Percentiles rank a stretch among this genome's conserved stretches.
phyloP scores from a whole-genome alignment of 495 filamentous ascomycete genomes.

The Aspergillus steynii region DNA sequence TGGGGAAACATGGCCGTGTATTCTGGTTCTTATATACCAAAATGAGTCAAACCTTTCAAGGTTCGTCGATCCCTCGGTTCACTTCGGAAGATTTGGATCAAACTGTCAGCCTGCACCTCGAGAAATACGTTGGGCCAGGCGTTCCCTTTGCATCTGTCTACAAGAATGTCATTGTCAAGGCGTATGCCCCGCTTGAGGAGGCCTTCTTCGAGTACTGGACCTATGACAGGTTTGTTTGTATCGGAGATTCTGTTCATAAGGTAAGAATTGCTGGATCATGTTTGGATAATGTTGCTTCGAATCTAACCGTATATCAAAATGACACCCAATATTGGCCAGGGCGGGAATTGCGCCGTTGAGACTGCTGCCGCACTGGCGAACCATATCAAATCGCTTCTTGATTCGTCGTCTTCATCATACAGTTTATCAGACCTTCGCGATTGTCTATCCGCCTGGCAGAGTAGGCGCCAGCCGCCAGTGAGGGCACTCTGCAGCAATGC shows the following conservation, averaged over 20 bases:
- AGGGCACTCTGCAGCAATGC: neutral
- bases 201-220: slow-evolving; percentile 17
- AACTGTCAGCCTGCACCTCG: neutral
- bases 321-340: slow-evolving; percentile 24
- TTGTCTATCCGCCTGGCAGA: neutral
- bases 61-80: too few species aligned
- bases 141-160: slow-evolving; percentile 9
- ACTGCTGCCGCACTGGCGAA: slow-evolving; percentile 47
- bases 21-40: too few species aligned
- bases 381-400: slow-evolving; percentile 14
- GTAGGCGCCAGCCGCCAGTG: neutral
- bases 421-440: neutral
- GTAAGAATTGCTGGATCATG: slow-evolving; percentile 9
- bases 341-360: slow-evolving; percentile 30
- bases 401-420: too few species aligned
- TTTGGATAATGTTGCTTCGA: neutral
- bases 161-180: slow-evolving; percentile 1
- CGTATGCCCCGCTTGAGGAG: slow-evolving; percentile 20
- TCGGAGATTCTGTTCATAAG: slow-evolving; percentile 28
- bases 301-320: slow-evolving; percentile 10
- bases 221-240: slow-evolving; percentile 20
- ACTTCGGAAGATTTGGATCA: slow-evolving; percentile 9
- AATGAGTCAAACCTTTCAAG: too few species aligned
- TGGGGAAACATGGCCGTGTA: too few species aligned
- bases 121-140: neutral